Evolutionary conservation across 108 stramenopile genomes (phyloP).

Genomic region (Asterionellopsis glacialis): DNA sequence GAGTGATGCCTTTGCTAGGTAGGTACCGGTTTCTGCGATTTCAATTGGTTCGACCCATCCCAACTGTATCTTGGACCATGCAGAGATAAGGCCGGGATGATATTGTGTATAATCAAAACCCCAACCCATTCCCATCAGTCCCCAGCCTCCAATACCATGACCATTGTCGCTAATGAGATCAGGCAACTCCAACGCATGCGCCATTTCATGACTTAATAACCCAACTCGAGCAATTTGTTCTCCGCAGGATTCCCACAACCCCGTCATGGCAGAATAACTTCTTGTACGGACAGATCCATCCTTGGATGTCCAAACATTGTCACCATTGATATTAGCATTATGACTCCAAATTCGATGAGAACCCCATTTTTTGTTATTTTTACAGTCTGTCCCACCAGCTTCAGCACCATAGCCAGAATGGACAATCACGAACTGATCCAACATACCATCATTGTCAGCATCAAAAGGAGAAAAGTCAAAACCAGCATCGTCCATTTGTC

Average conservation of each 20-base stretch:
- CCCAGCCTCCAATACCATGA: slow-evolving; percentile 24
- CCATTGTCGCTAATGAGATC: slow-evolving; percentile 18
- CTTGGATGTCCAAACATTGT: slow-evolving; percentile 8
- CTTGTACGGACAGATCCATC: slow-evolving; percentile 19
- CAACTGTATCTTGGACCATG: slow-evolving; percentile 45
- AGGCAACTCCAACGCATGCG: slow-evolving; percentile 6
- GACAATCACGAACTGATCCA: slow-evolving; percentile 48
- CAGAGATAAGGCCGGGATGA: slow-evolving; percentile 42
- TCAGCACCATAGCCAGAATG: slow-evolving; percentile 67
- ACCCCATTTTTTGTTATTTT: not conserved
- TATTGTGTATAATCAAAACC: slow-evolving; percentile 14
- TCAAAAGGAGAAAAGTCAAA: slow-evolving; percentile 16
- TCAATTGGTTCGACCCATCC: slow-evolving; percentile 42
- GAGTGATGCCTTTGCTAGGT: slow-evolving; percentile 23
- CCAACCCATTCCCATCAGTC: slow-evolving; percentile 36
- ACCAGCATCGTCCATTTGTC: not conserved
- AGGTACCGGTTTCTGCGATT: slow-evolving; percentile 31
- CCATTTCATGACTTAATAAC: slow-evolving; percentile 15
- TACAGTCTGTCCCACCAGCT: slow-evolving; percentile 36
- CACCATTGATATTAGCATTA: slow-evolving; percentile 15
- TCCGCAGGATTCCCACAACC: slow-evolving; percentile 17
- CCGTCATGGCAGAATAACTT: slow-evolving; percentile 35
- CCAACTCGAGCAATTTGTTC: slow-evolving; percentile 9
- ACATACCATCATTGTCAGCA: slow-evolving; percentile 18
- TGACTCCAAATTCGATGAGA: not conserved